phyloP scores from a whole-genome alignment of 2,329 filamentous ascomycete species.

The Blastomyces percursus region DNA sequence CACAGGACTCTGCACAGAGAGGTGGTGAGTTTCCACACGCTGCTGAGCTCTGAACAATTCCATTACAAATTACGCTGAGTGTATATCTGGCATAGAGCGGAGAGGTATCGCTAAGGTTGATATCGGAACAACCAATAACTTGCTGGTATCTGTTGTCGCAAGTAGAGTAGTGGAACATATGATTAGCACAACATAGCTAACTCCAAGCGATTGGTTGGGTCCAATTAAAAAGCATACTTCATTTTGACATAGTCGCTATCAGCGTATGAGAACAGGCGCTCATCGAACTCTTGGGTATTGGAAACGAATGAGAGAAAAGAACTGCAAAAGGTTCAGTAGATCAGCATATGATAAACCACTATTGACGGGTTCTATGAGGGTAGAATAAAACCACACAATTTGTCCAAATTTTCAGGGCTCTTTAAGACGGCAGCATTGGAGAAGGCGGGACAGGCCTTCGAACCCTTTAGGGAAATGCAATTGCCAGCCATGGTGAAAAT shows the following conservation, averaged over 20 bases:
- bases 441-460: slow-evolving; percentile 62
- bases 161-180: slow-evolving; percentile 4
- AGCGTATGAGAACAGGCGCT: slow-evolving; percentile 61
- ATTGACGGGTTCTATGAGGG: background rate
- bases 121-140: slow-evolving; percentile 65
- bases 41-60: slow-evolving; percentile 83
- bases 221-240: slow-evolving; percentile 50
- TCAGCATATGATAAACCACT: slow-evolving; percentile 17
- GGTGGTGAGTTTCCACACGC: slow-evolving; percentile 53
- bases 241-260: slow-evolving; percentile 60
- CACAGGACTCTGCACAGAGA: slow-evolving; percentile 82
- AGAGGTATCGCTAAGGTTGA: slow-evolving; percentile 68
- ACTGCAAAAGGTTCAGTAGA: slow-evolving; percentile 37
- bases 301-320: slow-evolving; percentile 78
- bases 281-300: slow-evolving; percentile 65
- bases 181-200: background rate
- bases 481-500: slow-evolving; percentile 26
- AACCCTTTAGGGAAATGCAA: slow-evolving; percentile 60
- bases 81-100: slow-evolving; percentile 89
- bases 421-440: slow-evolving; percentile 60
- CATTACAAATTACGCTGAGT: slow-evolving; percentile 82
- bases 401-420: slow-evolving; percentile 43
- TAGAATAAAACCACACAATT: slow-evolving; percentile 49
- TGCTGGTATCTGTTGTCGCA: slow-evolving; percentile 59
- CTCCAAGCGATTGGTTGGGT: background rate